Percentiles rank a stretch among this genome's conserved stretches.
These are phyloP conservation scores for Toxicodendron radicans DNA, from an alignment of 345 rosid genomes.

Conservation along the genomic window DNA sequence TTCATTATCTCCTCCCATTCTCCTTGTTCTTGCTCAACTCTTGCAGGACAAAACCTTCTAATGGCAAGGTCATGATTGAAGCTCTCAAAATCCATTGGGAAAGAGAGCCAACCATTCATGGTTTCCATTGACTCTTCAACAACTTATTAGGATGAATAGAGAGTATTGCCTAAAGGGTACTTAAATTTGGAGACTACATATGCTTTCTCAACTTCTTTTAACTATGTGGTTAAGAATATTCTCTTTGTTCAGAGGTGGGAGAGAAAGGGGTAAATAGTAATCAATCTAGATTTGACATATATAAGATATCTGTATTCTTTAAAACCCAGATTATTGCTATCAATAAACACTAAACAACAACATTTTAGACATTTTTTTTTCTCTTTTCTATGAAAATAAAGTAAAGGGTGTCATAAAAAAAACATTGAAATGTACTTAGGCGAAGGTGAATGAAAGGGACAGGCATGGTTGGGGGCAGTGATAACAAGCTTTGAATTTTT, in stretches of 20 bases:
- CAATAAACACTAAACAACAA: no score
- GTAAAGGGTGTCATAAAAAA: neutral
- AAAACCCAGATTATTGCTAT: no score
- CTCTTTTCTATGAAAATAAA: no score
- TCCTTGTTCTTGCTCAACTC: slow-evolving; percentile 47
- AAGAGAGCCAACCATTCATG: slow-evolving; percentile 35
- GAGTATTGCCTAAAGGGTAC: neutral
- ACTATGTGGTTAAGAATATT: slow-evolving; percentile 28
- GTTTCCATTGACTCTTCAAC: slow-evolving; percentile 38
- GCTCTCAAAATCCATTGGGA: slow-evolving; percentile 32
- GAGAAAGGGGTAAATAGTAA: neutral
- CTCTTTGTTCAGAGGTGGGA: slow-evolving; percentile 21
- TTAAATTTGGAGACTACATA: neutral
- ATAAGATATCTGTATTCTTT: no score
- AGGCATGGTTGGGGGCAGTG: neutral
- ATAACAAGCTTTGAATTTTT: neutral
- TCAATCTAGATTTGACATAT: no score
- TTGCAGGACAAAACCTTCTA: slow-evolving; percentile 60
- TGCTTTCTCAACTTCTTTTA: slow-evolving; percentile 5
- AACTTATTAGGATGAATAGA: slow-evolving; percentile 6
- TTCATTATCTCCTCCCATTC: slow-evolving; percentile 36
- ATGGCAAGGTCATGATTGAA: slow-evolving; percentile 57
- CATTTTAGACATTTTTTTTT: no score
- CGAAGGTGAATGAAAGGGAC: slow-evolving; percentile 19
- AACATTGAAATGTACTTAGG: slow-evolving; percentile 3